Conservation (phyloP, 257 asterid species). For the Scutellaria galericulata region DNA sequence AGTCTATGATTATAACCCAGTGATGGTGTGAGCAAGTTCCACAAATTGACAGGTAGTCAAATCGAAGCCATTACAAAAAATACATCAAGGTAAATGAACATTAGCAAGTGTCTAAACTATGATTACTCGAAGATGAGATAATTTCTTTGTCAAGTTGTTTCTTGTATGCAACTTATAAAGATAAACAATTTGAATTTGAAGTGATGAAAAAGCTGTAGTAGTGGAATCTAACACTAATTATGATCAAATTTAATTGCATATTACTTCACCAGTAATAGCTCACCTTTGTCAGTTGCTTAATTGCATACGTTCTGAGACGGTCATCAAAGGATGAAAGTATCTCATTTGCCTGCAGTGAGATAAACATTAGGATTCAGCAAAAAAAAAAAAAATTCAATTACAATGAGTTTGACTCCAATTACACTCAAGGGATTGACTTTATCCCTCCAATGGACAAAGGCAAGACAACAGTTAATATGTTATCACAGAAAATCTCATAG, state of each 20-base stretch:
- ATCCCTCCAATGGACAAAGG: constrained; percentile 15
- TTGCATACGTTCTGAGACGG: constrained; percentile 84
- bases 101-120: neutral
- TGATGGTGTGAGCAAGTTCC: neutral
- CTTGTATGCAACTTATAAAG: neutral
- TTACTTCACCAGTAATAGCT: constrained; percentile 32
- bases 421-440: constrained; percentile 10
- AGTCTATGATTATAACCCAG: neutral
- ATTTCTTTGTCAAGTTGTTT: neutral
- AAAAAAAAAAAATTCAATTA: constrained; percentile 12
- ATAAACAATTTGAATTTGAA: constrained; percentile 6
- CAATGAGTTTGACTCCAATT: constrained; percentile 19
- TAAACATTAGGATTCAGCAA: constrained; percentile 17
- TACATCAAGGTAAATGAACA: constrained; percentile 1
- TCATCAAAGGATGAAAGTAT: constrained; percentile 93
- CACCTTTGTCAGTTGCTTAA: constrained; percentile 88
- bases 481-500: neutral
- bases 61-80: neutral
- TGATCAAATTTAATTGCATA: constrained; percentile 16
- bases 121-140: neutral
- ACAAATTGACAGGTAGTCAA: neutral
- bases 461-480: constrained; percentile 22
- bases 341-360: constrained; percentile 80
- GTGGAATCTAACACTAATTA: constrained; percentile 7
- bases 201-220: neutral